These are phyloP conservation scores for Naegleria fowleri DNA, from an alignment of 208 protist species.

Conservation along the genomic window DNA sequence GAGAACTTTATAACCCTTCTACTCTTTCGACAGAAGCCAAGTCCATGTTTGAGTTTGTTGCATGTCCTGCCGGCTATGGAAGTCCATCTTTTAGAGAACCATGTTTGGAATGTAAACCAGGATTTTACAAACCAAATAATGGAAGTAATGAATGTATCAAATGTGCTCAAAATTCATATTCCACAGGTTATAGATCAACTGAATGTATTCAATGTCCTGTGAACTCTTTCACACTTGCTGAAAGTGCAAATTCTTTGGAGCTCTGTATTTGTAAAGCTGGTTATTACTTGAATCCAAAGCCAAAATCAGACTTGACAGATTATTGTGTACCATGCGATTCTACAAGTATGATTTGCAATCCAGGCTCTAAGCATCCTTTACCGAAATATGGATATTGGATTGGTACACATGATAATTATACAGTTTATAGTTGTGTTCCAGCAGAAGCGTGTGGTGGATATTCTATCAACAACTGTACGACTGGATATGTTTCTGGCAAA, in stretches of 20 bases:
- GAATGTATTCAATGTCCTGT: neutral
- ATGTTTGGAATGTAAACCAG: neutral
- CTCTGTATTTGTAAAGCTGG: neutral
- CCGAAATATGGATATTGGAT: neutral
- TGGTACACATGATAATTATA: too few species aligned
- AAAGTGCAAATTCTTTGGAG: neutral
- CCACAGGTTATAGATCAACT: neutral
- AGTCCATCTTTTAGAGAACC: neutral
- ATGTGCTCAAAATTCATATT: neutral
- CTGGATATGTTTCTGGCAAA: neutral
- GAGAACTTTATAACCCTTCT: neutral
- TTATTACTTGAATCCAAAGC: neutral
- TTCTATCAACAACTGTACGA: neutral
- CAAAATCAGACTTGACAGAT: neutral
- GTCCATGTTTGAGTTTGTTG: neutral
- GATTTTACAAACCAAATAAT: conserved; percentile 13
- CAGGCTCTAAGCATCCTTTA: neutral
- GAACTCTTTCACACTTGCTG: neutral
- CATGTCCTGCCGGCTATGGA: neutral
- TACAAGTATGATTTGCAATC: neutral
- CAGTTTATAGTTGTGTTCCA: neutral
- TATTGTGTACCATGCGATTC: neutral
- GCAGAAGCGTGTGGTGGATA: neutral
- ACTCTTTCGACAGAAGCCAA: neutral
- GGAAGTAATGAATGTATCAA: neutral